Evolutionary conservation across 495 filamentous ascomycete species (phyloP), one percentile per base, ranked within the genome.

Genomic region (Aspergillus campestris): DNA sequence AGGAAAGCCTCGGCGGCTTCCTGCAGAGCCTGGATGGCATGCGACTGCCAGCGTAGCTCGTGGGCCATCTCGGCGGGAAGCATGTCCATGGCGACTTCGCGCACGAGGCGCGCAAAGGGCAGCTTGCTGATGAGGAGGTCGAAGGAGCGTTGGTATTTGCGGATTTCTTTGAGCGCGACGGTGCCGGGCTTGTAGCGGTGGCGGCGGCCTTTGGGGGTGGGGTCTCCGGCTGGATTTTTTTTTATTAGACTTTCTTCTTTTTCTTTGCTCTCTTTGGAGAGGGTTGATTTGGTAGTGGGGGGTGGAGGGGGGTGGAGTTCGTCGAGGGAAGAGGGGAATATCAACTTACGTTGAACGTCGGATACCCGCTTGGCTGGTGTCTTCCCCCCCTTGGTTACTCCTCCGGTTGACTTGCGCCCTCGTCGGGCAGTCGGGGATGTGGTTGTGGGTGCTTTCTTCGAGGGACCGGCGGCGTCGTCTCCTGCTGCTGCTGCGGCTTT

Each of bases 1-100:
- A 97, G 73, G 64, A 91, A 97, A 0, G 91, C 91, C 58, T 97
- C 91, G 2, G 87, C 75, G 3, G 90, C 85, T 70, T 97, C 91
- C 55, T 97, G 91, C 6, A 97, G 72, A 3, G 91, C 91, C 48
- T 79, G 74, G 47, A 97, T 87, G 3, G 91, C 91, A 56, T 90
- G 86, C 29, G 85, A 89, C 61, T 97, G 91, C 89, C 89, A 97
- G 11, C 90, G 80, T 52, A 92, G 72, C 38, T 86, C 79, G 37
- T 74, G 69, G 34, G 61, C 70, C 2, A 62, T 56, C 0, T 72
- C 74, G 6, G 67, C 62, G 27, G 69, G 70, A 33, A 80, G 56
- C 5, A 77, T 55, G 8, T 75, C 69, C 34, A 87, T 54, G 7
- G 84, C 85, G 45, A 95, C 87, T 69, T 97, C 91, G 51, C 89